Percentiles rank a stretch among this genome's conserved stretches.
phyloP scores from a whole-genome alignment of 176 grass and related monocot genomes.

The Rhipidocladum racemiflorum region DNA sequence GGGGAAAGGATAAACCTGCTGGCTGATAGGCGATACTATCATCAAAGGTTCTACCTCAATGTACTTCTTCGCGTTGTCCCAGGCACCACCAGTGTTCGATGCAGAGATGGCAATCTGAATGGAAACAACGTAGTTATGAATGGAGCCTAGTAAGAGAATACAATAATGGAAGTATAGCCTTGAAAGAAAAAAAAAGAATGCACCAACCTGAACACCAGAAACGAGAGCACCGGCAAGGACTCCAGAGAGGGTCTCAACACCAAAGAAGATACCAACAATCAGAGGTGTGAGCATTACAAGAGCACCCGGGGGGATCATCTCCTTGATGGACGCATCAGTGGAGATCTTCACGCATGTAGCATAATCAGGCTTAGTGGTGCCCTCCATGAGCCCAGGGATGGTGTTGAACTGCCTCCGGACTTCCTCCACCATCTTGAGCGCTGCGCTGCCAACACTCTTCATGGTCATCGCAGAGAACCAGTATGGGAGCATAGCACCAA shows the following conservation, averaged over 20 bases:
- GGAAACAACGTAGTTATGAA: not conserved
- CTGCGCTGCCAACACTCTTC: slow-evolving; percentile 92
- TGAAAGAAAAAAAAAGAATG: not conserved
- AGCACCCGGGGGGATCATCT: slow-evolving; percentile 91
- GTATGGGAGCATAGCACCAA: slow-evolving; percentile 90
- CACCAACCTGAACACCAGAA: slow-evolving; percentile 81
- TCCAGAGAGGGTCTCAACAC: slow-evolving; percentile 87
- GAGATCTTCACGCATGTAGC: slow-evolving; percentile 94
- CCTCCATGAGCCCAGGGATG: slow-evolving; percentile 87
- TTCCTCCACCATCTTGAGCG: slow-evolving; percentile 95
- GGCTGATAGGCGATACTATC: not conserved
- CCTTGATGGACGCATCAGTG: slow-evolving; percentile 89
- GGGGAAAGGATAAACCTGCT: not conserved
- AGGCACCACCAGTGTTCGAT: slow-evolving; percentile 92
- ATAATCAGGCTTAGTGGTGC: slow-evolving; percentile 80
- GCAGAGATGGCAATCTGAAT: slow-evolving; percentile 91
- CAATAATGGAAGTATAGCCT: not conserved
- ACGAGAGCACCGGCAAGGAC: slow-evolving; percentile 88
- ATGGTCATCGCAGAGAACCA: slow-evolving; percentile 99
- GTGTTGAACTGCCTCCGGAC: slow-evolving; percentile 84
- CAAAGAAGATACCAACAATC: slow-evolving; percentile 76
- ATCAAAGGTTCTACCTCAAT: slow-evolving; percentile 62
- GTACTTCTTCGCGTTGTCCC: slow-evolving; percentile 95
- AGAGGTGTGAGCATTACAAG: slow-evolving; percentile 91
- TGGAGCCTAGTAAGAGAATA: not conserved